These are phyloP conservation scores for Liquidambar formosana DNA, from an alignment of 164 flowering plant genomes.

Conservation along the genomic window DNA sequence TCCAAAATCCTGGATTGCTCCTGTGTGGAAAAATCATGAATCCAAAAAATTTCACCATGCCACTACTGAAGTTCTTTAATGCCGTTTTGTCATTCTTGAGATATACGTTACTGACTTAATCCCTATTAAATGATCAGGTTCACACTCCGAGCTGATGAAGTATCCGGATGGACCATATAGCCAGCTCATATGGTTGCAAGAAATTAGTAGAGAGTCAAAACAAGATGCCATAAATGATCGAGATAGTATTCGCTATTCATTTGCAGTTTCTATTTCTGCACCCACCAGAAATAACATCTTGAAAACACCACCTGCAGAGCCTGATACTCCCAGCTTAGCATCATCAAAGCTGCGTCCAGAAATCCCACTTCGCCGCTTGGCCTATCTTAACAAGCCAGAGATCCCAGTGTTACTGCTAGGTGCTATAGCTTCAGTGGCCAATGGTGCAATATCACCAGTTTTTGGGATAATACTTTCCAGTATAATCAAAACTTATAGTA, in stretches of 20 bases:
- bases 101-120: slow-evolving; percentile 1
- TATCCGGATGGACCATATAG: slow-evolving; percentile 49
- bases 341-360: slow-evolving; percentile 18
- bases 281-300: slow-evolving; percentile 12
- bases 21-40: too few relatives aligned
- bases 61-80: too few relatives aligned
- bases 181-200: slow-evolving; percentile 54
- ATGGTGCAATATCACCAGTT: slow-evolving; percentile 34
- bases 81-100: background rate
- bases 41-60: too few relatives aligned
- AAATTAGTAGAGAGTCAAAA: slow-evolving; percentile 26
- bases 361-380: slow-evolving; percentile 35
- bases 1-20: too few relatives aligned
- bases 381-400: slow-evolving; percentile 43
- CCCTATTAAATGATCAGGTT: slow-evolving; percentile 31
- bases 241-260: slow-evolving; percentile 26
- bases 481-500: slow-evolving; percentile 33
- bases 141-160: slow-evolving; percentile 43
- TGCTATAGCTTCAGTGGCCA: slow-evolving; percentile 22
- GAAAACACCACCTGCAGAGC: slow-evolving; percentile 12
- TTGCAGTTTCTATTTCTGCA: slow-evolving; percentile 15
- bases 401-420: slow-evolving; percentile 36
- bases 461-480: slow-evolving; percentile 34
- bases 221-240: slow-evolving; percentile 10
- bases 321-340: background rate